phyloP scores from a whole-genome alignment of 148 eudicot genomes.

The Beta vulgaris region DNA sequence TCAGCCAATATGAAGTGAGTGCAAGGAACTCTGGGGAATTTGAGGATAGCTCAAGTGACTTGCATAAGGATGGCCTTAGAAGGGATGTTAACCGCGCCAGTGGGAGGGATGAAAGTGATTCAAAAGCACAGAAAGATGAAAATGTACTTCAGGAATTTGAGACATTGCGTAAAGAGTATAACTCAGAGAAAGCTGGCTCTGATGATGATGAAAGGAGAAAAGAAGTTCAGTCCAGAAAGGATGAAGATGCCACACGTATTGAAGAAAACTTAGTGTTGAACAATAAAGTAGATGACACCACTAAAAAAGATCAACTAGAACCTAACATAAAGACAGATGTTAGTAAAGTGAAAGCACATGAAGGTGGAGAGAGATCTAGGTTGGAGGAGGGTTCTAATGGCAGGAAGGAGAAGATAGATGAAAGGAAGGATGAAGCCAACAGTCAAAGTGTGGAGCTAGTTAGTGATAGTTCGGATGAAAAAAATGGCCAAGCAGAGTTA shows the following conservation, averaged over 20 bases:
- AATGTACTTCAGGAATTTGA: conserved; percentile 21
- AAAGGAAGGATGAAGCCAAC: conserved; percentile 22
- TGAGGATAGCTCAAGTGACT: conserved; percentile 31
- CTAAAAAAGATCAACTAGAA: conserved; percentile 24
- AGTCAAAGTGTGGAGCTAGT: conserved; percentile 7
- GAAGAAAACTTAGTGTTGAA: conserved; percentile 8
- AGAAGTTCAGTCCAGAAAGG: conserved; percentile 23
- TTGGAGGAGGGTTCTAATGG: conserved; percentile 12
- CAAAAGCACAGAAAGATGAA: conserved; percentile 7
- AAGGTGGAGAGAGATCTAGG: conserved; percentile 15
- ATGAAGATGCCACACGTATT: conserved; percentile 7
- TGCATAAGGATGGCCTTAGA: conserved; percentile 31
- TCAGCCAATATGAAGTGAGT: conserved; percentile 1
- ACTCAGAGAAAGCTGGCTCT: conserved; percentile 13
- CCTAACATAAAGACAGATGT: conserved; percentile 19
- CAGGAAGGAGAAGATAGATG: conserved; percentile 14
- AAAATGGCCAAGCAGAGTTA: conserved; percentile 29
- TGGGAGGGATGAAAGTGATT: conserved; percentile 26
- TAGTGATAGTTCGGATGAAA: conserved; percentile 4
- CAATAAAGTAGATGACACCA: conserved; percentile 14
- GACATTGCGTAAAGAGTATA: background rate
- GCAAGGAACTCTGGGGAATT: conserved; percentile 17
- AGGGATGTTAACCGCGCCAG: conserved; percentile 21
- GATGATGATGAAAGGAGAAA: conserved; percentile 17
- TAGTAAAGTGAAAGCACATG: conserved; percentile 15